Evolutionary conservation across 176 grass and related monocot species (phyloP), one percentile per base, ranked within the genome.

Genomic region (Musa acuminata): DNA sequence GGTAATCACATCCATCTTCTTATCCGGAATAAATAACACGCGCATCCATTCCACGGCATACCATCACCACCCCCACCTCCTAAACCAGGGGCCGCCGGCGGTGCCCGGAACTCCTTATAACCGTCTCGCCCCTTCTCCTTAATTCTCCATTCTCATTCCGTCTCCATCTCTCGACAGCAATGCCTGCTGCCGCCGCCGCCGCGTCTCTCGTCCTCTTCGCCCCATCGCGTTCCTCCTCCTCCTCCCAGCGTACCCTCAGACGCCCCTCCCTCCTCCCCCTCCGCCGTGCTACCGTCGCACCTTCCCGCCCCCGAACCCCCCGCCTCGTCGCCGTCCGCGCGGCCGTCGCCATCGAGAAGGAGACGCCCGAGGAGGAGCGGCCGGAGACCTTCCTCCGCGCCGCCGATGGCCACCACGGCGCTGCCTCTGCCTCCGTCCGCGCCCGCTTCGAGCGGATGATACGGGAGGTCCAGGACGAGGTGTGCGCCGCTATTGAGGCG

Each of bases 391-490:
- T 98, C 85, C 86, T 98, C 63, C 88, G 95, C 26, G 80, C 87
- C 25, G 86, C 80, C 1, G 73, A 69, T 51, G 74, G 19, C 20
- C 12, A 35, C 4, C 88, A 78, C 3, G 76, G 86, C 0, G 84
- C 83, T 8, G 92, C 76, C 49, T 82, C 84, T 7, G 55, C 27
- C 22, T 91, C 95, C 17, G 90, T 98, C 84, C 86, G 95, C 69
- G 95, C 72, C 23, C 88, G 95, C 75, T 98, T 98, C 78, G 95
- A 98, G 95, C 20, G 77, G 84, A 94, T 98, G 95, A 98, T 98
- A 75, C 88, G 90, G 1, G 73, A 87, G 25, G 80, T 71, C 62
- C 95, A 98, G 84, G 95, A 87, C 2, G 95, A 98, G 76, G 86
- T 98, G 4, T 98, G 95, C 81, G 88, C 86, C 13, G 90, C 90